A percentile compares a stretch with the other conserved stretches of the same genome.
Conservation (phyloP, 2,329 filamentous ascomycete species). For the Cladosporium sp. region DNA sequence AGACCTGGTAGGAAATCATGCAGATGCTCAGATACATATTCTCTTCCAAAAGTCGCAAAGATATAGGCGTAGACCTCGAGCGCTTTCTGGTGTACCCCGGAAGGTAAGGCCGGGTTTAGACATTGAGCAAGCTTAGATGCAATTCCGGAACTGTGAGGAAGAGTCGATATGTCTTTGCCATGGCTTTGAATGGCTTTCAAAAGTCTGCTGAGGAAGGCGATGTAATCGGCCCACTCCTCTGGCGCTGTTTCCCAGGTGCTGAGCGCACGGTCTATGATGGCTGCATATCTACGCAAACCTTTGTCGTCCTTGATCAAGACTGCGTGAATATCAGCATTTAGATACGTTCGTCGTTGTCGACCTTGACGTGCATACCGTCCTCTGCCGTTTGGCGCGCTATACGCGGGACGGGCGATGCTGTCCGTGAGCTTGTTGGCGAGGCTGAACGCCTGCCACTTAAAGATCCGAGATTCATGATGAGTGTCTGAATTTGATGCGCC, state of each 20-base stretch:
- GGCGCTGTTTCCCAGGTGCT: slow-evolving; percentile 86
- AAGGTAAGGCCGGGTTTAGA: slow-evolving; percentile 85
- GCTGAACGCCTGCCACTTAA: slow-evolving; percentile 11
- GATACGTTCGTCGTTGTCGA: too few species aligned
- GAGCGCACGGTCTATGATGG: slow-evolving; percentile 79
- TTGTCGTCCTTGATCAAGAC: slow-evolving; percentile 55
- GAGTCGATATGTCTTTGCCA: slow-evolving; percentile 62
- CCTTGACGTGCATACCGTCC: slow-evolving; percentile 56
- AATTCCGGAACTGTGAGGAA: slow-evolving; percentile 78
- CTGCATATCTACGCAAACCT: slow-evolving; percentile 79
- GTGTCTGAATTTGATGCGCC: background rate
- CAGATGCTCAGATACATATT: slow-evolving; percentile 67
- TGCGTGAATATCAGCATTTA: background rate
- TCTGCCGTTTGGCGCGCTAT: slow-evolving; percentile 74
- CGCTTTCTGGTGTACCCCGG: slow-evolving; percentile 94
- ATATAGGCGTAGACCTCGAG: slow-evolving; percentile 90
- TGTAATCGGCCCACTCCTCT: slow-evolving; percentile 99
- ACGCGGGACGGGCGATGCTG: slow-evolving; percentile 67
- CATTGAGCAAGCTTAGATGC: slow-evolving; percentile 93
- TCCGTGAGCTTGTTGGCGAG: slow-evolving; percentile 80
- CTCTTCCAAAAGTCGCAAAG: slow-evolving; percentile 72
- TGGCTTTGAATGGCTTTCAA: slow-evolving; percentile 90
- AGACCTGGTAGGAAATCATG: slow-evolving; percentile 86
- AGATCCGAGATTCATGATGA: slow-evolving; percentile 10
- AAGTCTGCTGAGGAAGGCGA: slow-evolving; percentile 87